Percentiles rank a stretch among this genome's conserved stretches.
Evolutionary conservation across 2,329 filamentous ascomycete genomes (phyloP).

Genomic region (Beauveria sp.): DNA sequence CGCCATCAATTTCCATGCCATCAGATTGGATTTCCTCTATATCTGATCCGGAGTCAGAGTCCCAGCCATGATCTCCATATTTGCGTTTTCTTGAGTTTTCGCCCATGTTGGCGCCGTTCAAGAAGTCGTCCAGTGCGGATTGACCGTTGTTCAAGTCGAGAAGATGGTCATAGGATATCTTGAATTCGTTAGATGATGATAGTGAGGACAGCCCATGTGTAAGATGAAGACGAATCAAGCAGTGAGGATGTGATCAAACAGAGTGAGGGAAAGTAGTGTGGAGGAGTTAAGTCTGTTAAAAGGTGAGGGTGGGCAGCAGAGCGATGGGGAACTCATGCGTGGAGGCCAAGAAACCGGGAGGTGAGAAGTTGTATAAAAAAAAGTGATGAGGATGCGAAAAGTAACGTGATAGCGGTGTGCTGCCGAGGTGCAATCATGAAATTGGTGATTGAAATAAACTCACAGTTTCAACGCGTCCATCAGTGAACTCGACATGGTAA

Average conservation of each 20-base stretch:
- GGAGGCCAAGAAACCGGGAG: neutral
- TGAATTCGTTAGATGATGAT: neutral
- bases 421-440: neutral
- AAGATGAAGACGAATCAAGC: neutral
- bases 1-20: constrained; percentile 21
- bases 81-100: constrained; percentile 24
- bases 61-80: constrained; percentile 21
- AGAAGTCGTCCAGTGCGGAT: constrained; percentile 20
- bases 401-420: neutral
- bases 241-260: neutral
- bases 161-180: constrained; percentile 26
- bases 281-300: neutral
- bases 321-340: neutral
- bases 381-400: neutral
- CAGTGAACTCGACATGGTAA: constrained; percentile 37
- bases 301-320: neutral
- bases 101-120: constrained; percentile 15
- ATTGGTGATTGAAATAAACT: constrained; percentile 19
- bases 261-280: neutral
- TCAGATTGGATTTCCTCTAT: constrained; percentile 15
- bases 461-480: constrained; percentile 38
- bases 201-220: neutral
- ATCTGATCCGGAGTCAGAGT: constrained; percentile 18
- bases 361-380: neutral
- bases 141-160: constrained; percentile 25